Percentiles rank a stretch among this genome's conserved stretches.
Conservation (phyloP, 2,329 filamentous ascomycete species). For the Passalora sequoiae region DNA sequence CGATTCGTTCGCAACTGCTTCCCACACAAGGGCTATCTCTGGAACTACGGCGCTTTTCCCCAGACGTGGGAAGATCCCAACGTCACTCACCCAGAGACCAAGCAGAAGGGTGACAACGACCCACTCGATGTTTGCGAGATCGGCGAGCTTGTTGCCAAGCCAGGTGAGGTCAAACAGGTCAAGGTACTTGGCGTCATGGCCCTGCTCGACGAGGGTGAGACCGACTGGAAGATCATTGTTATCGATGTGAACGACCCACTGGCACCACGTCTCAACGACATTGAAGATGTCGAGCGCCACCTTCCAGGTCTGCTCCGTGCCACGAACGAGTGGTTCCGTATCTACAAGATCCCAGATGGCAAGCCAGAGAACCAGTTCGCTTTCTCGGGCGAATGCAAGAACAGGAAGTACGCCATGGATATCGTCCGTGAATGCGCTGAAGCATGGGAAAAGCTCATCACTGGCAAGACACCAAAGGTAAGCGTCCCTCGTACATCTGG, state of each 20-base stretch:
- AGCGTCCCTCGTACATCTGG: no score
- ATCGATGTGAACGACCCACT: conserved; percentile 98
- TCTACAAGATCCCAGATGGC: conserved; percentile 99
- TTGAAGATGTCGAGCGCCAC: conserved; percentile 98
- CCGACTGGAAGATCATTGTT: conserved; percentile 99
- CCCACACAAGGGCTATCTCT: conserved; percentile 99
- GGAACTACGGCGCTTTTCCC: conserved; percentile 99
- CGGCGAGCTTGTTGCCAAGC: conserved; percentile 92
- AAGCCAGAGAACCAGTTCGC: conserved; percentile 99
- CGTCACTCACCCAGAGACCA: conserved; percentile 92
- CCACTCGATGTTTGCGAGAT: conserved; percentile 99
- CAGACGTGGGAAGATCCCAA: conserved; percentile 99
- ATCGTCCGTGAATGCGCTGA: conserved; percentile 93
- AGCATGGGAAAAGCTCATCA: conserved; percentile 94
- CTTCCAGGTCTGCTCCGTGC: conserved; percentile 92
- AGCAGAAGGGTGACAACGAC: conserved; percentile 99
- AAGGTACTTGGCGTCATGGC: conserved; percentile 99
- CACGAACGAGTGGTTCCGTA: conserved; percentile 99
- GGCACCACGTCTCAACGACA: conserved; percentile 92
- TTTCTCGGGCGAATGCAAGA: conserved; percentile 99
- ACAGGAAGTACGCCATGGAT: conserved; percentile 97
- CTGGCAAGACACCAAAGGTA: conserved; percentile 77
- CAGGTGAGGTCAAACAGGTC: conserved; percentile 98
- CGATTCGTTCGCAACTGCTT: conserved; percentile 99
- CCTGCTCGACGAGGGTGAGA: conserved; percentile 98